Base-by-base conservation (phyloP, 2,329 filamentous ascomycete genomes). In the Aspergillus texensis region DNA sequence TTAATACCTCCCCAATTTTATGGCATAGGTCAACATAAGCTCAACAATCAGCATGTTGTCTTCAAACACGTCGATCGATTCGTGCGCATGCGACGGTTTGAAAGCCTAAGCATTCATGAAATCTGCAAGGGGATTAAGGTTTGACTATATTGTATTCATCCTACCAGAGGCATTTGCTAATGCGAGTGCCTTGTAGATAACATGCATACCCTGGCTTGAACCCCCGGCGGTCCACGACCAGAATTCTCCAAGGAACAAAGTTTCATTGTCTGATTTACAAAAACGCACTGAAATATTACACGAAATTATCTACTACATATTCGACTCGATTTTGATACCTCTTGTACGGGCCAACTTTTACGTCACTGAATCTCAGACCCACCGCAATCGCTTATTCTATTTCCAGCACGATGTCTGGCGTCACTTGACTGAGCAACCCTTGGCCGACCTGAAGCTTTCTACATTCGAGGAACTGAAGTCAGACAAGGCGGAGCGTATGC, bases 391-490 rank as follows among this genome's bases (percentile, higher is more conserved):
- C 32, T 80, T 98, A 0, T 97, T 96, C 77, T 99, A 93, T 79
- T 98, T 97, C 74, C 91, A 94, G 4, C 95, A 99, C 68, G 95
- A 99, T 76, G 84, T 95, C 11, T 99, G 95, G 95, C 88, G 86
- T 57, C 84, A 84, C 46, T 78, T 98, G 39, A 88, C 90, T 1
- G 89, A 94, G 69, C 91, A 93, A 8, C 87, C 90, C 0, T 81
- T 97, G 74, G 77, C 83, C 1, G 80, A 80, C 0, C 79, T 98
- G 26, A 95, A 91, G 72, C 69, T 80, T 2, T 84, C 80, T 10
- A 93, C 96, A 86, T 92, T 97, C 66, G 90, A 95, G 67, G 91
- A 95, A 70, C 80, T 97, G 46, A 86, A 85, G 48, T 72, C 83
- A 0, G 81, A 83, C 0, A 81, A 84, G 11, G 89, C 89, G 0